Base-by-base conservation (phyloP, 2,329 filamentous ascomycete genomes). In the Xylaria polymorpha region DNA sequence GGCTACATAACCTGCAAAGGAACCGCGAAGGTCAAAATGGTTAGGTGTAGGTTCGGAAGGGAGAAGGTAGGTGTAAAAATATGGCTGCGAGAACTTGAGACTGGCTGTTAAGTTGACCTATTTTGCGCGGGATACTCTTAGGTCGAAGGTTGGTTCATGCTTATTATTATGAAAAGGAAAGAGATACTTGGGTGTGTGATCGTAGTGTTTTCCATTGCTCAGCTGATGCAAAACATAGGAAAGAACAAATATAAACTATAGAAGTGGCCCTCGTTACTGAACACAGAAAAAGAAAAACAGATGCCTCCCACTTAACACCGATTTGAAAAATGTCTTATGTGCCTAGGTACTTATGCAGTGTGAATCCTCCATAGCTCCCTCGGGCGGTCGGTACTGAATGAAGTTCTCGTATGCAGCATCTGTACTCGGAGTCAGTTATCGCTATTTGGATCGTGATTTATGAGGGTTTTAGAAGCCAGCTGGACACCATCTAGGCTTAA, bases 401-500 rank as follows among this genome's bases (percentile, higher is more conserved):
- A 68, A 39, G 50, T 62, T 29, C 58, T 35, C 4, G 61, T 63
- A 57, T 70, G 51, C 2, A 68, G 41, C 61, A 63, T 66, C 25
- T 29, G 25, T 29, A 29, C 2, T 29, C 25, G 25, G 25, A 29
- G 25, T 29, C 4, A 29, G 25, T 29, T 29, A 29, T 29, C 25
- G 4, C 25, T 29, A 29, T 29, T 29, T 29, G 25, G 4, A 29
- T 29, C 25, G 25, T 29, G 25, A 29, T 29, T 29, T 29, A 29
- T 29, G 25, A 29, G 25, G 25, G 25, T 29, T 29, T 4, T 29
- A 29, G 2, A 29, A 29, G 25, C 25, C 2, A 29, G 25, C 25
- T 29, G 4, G 25, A 29, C 25, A 29, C 25, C 4, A 29, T 29
- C 25, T 29, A 29, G 4, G 25, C 25, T 29, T 29, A 4, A 29